Evolutionary conservation across 2,329 filamentous ascomycete genomes (phyloP), one percentile per base, ranked within the genome.

Genomic region (Cladosporium phlei): DNA sequence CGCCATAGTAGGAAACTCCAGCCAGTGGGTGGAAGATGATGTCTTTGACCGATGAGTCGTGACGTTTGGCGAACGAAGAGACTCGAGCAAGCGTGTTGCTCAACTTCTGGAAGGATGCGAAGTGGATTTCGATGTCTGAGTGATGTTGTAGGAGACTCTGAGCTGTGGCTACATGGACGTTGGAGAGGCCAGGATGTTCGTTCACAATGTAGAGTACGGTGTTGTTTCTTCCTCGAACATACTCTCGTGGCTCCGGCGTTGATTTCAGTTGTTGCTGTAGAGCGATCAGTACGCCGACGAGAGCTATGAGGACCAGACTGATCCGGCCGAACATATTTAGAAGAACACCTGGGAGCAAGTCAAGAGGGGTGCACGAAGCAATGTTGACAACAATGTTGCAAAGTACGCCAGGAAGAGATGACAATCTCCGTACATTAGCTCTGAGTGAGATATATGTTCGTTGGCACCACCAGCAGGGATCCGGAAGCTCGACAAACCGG

Each of bases 161-260:
- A 3, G 40, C 32, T 10, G 40, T 45, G 30, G 40, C 40, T 19
- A 17, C 30, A 19, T 45, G 40, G 16, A 45, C 40, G 22, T 45
- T 45, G 16, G 40, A 45, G 11, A 35, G 30, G 3, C 40, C 40
- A 14, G 40, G 40, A 14, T 45, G 40, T 17, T 45, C 40, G 40
- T 12, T 37, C 11, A 27, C 24, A 12, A 45, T 27, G 32, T 27
- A 45, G 10, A 45, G 40, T 5, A 34, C 11, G 4, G 40, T 45
- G 17, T 45, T 45, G 32, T 45, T 37, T 9, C 30, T 35, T 16
- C 40, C 40, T 28, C 22, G 28, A 17, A 35, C 24, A 21, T 45
- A 45, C 1, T 45, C 32, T 29, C 40, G 30, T 11, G 40, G 29
- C 22, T 35, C 32, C 5, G 40, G 40, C 12, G 30, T 11, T 5